These are phyloP conservation scores for Macroventuria anomochaeta DNA, from an alignment of 2,329 filamentous ascomycete species.

Conservation along the genomic window DNA sequence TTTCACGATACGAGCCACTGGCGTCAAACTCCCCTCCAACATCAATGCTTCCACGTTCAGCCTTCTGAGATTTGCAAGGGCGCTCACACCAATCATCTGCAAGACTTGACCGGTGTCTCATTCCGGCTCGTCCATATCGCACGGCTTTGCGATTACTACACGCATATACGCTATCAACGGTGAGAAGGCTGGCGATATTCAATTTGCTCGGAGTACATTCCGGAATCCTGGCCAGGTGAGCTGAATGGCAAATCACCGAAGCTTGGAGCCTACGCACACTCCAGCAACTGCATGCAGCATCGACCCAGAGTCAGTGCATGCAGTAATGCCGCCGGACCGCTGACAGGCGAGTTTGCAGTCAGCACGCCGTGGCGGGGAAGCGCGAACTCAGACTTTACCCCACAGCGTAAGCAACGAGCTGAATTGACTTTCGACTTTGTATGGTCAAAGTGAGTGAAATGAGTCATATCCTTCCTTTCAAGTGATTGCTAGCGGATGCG, in stretches of 20 bases:
- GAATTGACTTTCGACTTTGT: neutral
- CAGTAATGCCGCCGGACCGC: conserved; percentile 2
- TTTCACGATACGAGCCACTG: conserved; percentile 7
- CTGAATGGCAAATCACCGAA: conserved; percentile 2
- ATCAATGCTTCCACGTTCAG: neutral
- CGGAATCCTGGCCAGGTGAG: neutral
- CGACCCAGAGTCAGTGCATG: neutral
- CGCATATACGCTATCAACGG: neutral
- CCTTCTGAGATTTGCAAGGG: neutral
- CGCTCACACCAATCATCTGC: neutral
- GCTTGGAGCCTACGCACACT: neutral
- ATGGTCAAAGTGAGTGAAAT: neutral
- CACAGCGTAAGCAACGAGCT: conserved; percentile 2
- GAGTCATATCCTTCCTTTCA: neutral
- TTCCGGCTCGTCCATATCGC: neutral
- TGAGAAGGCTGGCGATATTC: neutral
- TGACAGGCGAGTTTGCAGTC: neutral
- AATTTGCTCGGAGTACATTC: neutral
- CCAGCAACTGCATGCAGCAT: conserved; percentile 3
- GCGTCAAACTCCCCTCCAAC: neutral
- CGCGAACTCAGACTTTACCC: conserved; percentile 5
- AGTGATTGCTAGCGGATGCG: conserved; percentile 1
- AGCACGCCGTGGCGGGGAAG: conserved; percentile 12
- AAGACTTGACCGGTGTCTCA: neutral
- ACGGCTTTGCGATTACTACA: neutral